Conservation (phyloP, 257 asterid species). For the Scutellaria galericulata region DNA sequence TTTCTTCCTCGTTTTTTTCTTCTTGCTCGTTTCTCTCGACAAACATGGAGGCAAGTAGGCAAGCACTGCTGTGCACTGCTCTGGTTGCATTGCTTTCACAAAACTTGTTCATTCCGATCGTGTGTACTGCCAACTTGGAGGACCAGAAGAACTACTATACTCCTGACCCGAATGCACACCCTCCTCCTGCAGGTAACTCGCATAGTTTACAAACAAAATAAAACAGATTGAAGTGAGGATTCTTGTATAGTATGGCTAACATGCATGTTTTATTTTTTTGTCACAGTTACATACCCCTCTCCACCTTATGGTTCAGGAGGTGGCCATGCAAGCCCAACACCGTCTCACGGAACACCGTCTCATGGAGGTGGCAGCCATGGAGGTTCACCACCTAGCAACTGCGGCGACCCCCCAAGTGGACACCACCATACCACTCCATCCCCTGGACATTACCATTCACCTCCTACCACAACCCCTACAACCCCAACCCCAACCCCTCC, state of each 20-base stretch:
- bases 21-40: neutral
- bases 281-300: conserved; percentile 51
- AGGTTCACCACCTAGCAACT: conserved; percentile 66
- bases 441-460: conserved; percentile 46
- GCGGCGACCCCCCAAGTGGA: conserved; percentile 76
- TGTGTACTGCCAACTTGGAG: conserved; percentile 45
- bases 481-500: conserved; percentile 52
- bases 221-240: no score
- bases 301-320: conserved; percentile 58
- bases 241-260: neutral
- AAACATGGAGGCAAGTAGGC: conserved; percentile 51
- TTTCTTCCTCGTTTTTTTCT: neutral
- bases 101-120: conserved; percentile 47
- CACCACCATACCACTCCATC: conserved; percentile 53
- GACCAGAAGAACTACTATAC: conserved; percentile 70
- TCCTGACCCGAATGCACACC: conserved; percentile 57
- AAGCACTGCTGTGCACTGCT: conserved; percentile 54
- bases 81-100: conserved; percentile 61
- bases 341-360: conserved; percentile 47
- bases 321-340: conserved; percentile 50
- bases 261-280: conserved; percentile 23
- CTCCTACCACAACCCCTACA: conserved; percentile 52
- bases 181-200: conserved; percentile 56
- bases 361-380: conserved; percentile 50
- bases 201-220: neutral